Evolutionary conservation across 139 green algal species (phyloP).

Genomic region (Chlamydomonas schloesseri): DNA sequence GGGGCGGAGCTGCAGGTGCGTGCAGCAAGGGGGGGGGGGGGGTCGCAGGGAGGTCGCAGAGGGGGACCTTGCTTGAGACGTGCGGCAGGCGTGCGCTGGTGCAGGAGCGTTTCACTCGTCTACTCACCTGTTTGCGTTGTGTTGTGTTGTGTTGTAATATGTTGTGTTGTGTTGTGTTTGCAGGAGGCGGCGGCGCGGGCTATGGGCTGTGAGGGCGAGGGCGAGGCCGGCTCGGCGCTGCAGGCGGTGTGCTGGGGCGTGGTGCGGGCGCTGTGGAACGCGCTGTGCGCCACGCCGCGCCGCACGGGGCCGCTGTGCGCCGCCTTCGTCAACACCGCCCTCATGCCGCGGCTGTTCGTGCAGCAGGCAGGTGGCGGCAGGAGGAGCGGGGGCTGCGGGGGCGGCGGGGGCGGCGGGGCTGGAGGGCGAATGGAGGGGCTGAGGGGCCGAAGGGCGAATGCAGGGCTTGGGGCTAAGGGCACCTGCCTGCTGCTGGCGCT

Average conservation of each 20-base stretch:
- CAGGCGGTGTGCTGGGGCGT: slow-evolving; percentile 22
- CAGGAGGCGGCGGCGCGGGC: not conserved
- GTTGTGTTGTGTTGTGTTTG: too few relatives aligned
- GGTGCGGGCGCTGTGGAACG: slow-evolving; percentile 45
- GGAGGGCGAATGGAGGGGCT: too few relatives aligned
- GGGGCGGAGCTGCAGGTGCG: slow-evolving; percentile 29
- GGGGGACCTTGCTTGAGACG: too few relatives aligned
- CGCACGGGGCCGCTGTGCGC: slow-evolving; percentile 43
- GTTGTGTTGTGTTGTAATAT: too few relatives aligned
- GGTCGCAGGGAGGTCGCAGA: too few relatives aligned
- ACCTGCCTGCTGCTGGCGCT: too few relatives aligned
- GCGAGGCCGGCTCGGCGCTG: not conserved
- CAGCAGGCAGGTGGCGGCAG: not conserved
- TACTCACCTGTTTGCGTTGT: too few relatives aligned
- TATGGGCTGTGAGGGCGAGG: not conserved
- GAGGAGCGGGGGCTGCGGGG: not conserved
- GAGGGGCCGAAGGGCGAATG: too few relatives aligned
- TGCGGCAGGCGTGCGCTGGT: too few relatives aligned
- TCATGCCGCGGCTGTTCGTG: slow-evolving; percentile 62
- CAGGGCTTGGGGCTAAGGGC: too few relatives aligned
- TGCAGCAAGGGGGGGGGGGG: not conserved
- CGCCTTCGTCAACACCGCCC: slow-evolving; percentile 50
- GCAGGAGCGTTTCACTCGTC: too few relatives aligned
- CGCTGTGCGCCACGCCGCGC: slow-evolving; percentile 38
- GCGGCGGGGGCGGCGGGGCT: too few relatives aligned